phyloP scores from a whole-genome alignment of 2,329 filamentous ascomycete species.

The Alternaria sp. region DNA sequence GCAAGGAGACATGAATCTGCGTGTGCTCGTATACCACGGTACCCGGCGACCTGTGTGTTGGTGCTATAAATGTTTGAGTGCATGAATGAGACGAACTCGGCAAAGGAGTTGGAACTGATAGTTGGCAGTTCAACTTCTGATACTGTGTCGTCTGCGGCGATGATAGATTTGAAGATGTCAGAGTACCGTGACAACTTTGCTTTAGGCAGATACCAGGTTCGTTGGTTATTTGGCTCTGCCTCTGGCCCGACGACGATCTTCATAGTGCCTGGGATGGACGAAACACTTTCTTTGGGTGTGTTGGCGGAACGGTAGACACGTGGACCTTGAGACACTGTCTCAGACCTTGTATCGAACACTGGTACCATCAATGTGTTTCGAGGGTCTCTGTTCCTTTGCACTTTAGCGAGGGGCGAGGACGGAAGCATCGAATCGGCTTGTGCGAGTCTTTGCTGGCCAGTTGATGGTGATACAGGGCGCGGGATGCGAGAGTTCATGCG shows the following conservation, averaged over 20 bases:
- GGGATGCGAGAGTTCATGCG: neutral
- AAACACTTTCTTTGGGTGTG: neutral
- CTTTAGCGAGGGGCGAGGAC: conserved; percentile 1
- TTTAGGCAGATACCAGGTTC: conserved; percentile 20
- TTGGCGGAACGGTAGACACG: conserved; percentile 1
- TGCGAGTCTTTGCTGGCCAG: neutral
- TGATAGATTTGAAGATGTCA: conserved; percentile 7
- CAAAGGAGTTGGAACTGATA: conserved; percentile 16
- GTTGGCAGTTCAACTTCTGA: neutral
- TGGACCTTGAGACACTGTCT: neutral
- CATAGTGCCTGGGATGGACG: conserved; percentile 6
- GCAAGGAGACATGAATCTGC: conserved; percentile 22
- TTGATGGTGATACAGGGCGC: neutral
- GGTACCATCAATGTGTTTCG: neutral
- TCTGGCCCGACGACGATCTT: conserved; percentile 16
- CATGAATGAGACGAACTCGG: conserved; percentile 30
- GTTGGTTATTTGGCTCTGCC: neutral
- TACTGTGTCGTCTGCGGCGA: neutral
- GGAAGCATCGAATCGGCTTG: conserved; percentile 8
- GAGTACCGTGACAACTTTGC: conserved; percentile 19
- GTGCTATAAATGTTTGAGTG: conserved; percentile 30
- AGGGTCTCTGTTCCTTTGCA: neutral
- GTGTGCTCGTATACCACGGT: conserved; percentile 17
- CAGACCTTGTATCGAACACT: neutral
- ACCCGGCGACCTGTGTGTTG: conserved; percentile 17